Percentiles rank a stretch among this genome's conserved stretches.
These are phyloP conservation scores for Pleurotus tuoliensis DNA, from an alignment of 768 basidiomycete species.

Conservation along the genomic window DNA sequence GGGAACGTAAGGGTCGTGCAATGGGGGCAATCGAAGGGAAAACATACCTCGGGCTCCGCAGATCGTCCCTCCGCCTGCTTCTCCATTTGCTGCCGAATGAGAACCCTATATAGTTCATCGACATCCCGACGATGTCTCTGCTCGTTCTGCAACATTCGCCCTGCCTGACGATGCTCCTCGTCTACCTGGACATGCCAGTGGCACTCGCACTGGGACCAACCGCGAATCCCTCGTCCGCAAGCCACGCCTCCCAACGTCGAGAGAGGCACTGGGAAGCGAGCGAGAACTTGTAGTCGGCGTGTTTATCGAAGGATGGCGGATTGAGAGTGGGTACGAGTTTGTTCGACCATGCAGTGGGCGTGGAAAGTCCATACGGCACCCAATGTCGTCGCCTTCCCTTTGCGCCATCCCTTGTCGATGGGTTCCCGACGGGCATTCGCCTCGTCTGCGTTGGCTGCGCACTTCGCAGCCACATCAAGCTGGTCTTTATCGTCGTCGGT, in stretches of 20 bases:
- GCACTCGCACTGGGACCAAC: slow-evolving; percentile 78
- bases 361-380: slow-evolving; percentile 72
- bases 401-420: too few species aligned
- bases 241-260: slow-evolving; percentile 92
- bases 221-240: slow-evolving; percentile 83
- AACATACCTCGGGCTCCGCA: slow-evolving; percentile 35
- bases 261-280: slow-evolving; percentile 96
- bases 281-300: slow-evolving; percentile 83
- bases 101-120: slow-evolving; percentile 50
- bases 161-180: slow-evolving; percentile 63
- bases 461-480: too few species aligned
- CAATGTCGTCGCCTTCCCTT: too few species aligned
- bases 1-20: neutral
- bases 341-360: slow-evolving; percentile 54
- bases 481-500: too few species aligned
- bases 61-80: neutral
- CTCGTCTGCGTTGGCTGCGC: too few species aligned
- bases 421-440: too few species aligned
- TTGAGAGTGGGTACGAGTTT: slow-evolving; percentile 60
- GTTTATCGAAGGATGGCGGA: slow-evolving; percentile 70
- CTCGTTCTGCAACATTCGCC: slow-evolving; percentile 51
- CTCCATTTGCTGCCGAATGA: slow-evolving; percentile 45
- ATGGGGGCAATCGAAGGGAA: neutral
- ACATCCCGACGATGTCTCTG: slow-evolving; percentile 57
- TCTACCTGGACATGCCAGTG: slow-evolving; percentile 69